Base-by-base conservation (phyloP, 2,329 filamentous ascomycete genomes). In the Phyllachora maydis region DNA sequence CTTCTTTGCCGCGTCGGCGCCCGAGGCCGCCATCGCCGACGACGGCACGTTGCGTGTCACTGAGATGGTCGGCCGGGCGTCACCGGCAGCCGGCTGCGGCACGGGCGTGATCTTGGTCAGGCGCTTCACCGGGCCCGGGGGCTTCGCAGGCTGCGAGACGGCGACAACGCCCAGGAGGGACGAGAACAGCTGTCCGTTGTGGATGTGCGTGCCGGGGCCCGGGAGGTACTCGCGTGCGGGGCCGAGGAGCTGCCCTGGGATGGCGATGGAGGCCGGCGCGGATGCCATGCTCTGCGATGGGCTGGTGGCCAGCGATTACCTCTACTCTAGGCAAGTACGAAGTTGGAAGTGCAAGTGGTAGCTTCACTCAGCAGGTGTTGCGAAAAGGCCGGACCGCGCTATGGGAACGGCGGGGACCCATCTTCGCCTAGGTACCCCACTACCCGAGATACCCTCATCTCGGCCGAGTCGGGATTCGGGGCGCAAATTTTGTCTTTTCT, bases 231-330 rank as follows among this genome's bases (percentile, higher is more conserved):
- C 64, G 26, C 61, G 54, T 11, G 59, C 49, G 11, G 72, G 51
- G 15, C 77, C 83, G 19, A 98, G 65, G 21, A 69, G 52, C 43
- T 88, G 77, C 42, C 88, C 88, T 8, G 88, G 88, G 22, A 90
- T 60, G 26, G 73, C 77, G 35, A 81, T 43, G 32, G 56, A 47
- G n/a, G 56, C 50, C 17, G 26, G 17, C n/a, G 26, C 10, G 13
- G 37, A 26, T 17, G 30, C 20, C 20, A 22, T 22, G n/a, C n/a
- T n/a, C n/a, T n/a, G n/a, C n/a, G n/a, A n/a, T n/a, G n/a, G n/a
- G n/a, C n/a, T n/a, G n/a, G n/a, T n/a, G n/a, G n/a, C n/a, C n/a
- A n/a, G n/a, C n/a, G n/a, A n/a, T n/a, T n/a, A n/a, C n/a, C n/a
- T n/a, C n/a, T n/a, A n/a, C n/a, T n/a, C n/a, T n/a, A n/a, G n/a